These are phyloP conservation scores for Lachnellula subtilissima DNA, from an alignment of 2,329 filamentous ascomycete genomes.

Conservation along the genomic window DNA sequence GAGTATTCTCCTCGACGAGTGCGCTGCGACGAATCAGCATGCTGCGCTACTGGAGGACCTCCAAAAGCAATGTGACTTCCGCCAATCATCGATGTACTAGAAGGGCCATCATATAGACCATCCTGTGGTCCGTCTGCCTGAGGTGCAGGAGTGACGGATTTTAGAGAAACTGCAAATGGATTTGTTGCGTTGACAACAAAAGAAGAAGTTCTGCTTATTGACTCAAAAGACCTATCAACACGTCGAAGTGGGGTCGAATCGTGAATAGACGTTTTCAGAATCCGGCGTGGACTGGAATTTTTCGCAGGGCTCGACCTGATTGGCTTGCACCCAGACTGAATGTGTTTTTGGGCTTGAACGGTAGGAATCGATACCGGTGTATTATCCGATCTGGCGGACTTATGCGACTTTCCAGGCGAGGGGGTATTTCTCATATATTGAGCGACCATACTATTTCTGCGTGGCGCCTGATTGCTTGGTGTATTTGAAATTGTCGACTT, in stretches of 20 bases:
- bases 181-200: background rate
- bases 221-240: constrained; percentile 3
- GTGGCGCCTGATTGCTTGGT: constrained; percentile 1
- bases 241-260: constrained; percentile 7
- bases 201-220: background rate
- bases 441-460: constrained; percentile 20
- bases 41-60: constrained; percentile 9
- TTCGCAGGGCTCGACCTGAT: background rate
- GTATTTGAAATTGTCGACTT: constrained; percentile 6
- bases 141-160: background rate
- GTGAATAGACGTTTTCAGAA: constrained; percentile 2
- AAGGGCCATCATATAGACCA: constrained; percentile 2
- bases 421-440: constrained; percentile 26
- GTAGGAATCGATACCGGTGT: constrained; percentile 10
- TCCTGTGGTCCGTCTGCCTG: background rate
- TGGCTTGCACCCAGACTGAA: background rate
- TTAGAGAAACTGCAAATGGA: constrained; percentile 1
- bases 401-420: constrained; percentile 25
- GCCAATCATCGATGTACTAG: background rate
- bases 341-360: background rate
- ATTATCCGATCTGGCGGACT: constrained; percentile 18
- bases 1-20: background rate
- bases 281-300: constrained; percentile 4
- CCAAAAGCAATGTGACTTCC: background rate
- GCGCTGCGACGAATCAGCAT: background rate